A percentile compares a stretch with the other conserved stretches of the same genome.
These are phyloP conservation scores for Chlamydomonas sp. DNA, from an alignment of 139 green algal genomes.

Conservation along the genomic window DNA sequence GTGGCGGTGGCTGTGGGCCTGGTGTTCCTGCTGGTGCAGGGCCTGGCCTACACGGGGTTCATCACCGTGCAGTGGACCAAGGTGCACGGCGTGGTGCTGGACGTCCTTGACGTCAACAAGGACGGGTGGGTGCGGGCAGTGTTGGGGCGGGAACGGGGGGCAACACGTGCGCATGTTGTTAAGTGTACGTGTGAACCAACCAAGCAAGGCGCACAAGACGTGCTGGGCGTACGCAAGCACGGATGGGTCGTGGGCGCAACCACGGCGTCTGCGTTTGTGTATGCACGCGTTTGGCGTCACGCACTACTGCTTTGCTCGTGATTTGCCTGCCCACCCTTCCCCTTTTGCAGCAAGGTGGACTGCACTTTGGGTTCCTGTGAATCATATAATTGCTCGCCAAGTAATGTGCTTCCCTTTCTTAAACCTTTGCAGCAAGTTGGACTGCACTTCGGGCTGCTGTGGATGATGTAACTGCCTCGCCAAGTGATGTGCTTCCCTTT, in stretches of 20 bases:
- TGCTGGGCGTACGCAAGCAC: too few relatives aligned
- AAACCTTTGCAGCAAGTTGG: too few relatives aligned
- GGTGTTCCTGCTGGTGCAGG: slow-evolving; percentile 36
- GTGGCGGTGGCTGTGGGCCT: slow-evolving; percentile 27
- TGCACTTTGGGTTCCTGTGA: too few relatives aligned
- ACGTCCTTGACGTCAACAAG: slow-evolving; percentile 41
- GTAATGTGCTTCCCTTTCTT: not conserved
- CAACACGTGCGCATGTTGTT: too few relatives aligned
- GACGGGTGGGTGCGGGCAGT: slow-evolving; percentile 27
- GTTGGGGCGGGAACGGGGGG: too few relatives aligned
- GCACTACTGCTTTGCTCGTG: not conserved
- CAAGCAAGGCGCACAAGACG: too few relatives aligned
- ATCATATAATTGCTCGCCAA: not conserved
- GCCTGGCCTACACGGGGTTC: slow-evolving; percentile 45
- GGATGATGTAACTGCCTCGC: too few relatives aligned
- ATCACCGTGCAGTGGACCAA: slow-evolving; percentile 50
- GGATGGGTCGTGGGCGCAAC: not conserved
- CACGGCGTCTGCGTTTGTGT: not conserved
- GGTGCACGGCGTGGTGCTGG: slow-evolving; percentile 20
- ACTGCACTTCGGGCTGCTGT: too few relatives aligned
- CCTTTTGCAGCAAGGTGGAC: slow-evolving; percentile 1
- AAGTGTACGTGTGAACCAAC: too few relatives aligned
- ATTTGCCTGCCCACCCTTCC: not conserved
- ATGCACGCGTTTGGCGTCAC: not conserved
- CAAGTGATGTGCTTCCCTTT: not conserved